Evolutionary conservation across 1,284 basidiomycete genomes (phyloP), one percentile per base, ranked within the genome.

Genomic region (Dichomitus squalens): DNA sequence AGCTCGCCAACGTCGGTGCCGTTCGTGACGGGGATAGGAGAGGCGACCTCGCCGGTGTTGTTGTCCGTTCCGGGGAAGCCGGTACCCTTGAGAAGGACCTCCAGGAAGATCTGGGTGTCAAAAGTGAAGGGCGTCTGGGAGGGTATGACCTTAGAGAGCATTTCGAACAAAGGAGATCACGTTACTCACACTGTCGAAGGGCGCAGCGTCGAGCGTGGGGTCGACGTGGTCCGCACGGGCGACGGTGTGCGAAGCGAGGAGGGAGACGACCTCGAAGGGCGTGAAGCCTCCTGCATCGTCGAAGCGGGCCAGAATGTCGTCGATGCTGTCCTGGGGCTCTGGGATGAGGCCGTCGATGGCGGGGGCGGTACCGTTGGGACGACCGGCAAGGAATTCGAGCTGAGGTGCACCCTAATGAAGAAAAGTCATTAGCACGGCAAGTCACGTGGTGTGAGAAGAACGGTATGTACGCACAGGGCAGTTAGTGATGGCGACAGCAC

Each of bases 71-170:
- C 72, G 18, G 74, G 73, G 64, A 71, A 72, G 5, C 55, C 39
- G 0, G 65, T 69, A 25, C 75, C 75, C 34, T 66, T 61, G 34
- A 78, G 70, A 53, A 72, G 69, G 27, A 72, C 70, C 63, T 76
- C 74, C 44, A 76, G 63, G 64, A 75, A 77, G 66, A 77, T 72
- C 62, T 78, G 76, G 14, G 73, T 67, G 61, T 78, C 76, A 58
- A 77, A 76, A 27, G 66, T 54, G 16, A 39, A 52, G 9, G 71
- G 70, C 9, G 71, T 73, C 31, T 44, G 56, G 29, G 29, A 31
- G 29, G 29, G 11, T n/a, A 31, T 11, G 29, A 31, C 29, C 6
- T 31, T 31, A 31, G 29, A 11, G 29, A 5, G 11, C 29, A 11
- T 31, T 31, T n/a, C n/a, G n/a, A n/a, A n/a, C n/a, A n/a, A 31